These are phyloP conservation scores for Solanum chmielewskii DNA, from an alignment of 257 asterid genomes.

Conservation along the genomic window DNA sequence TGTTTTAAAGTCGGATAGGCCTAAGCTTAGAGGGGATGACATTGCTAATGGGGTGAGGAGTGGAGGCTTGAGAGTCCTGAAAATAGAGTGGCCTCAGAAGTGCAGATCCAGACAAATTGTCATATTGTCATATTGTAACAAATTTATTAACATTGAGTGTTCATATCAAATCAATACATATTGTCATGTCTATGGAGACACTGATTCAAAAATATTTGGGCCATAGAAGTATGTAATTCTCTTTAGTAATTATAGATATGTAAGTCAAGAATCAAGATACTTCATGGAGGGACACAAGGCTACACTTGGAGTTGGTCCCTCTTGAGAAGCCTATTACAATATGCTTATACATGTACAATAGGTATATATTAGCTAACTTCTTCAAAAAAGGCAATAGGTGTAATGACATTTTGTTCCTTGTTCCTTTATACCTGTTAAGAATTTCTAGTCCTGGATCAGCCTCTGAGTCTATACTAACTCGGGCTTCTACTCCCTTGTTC, in stretches of 20 bases:
- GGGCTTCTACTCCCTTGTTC: conserved; percentile 1
- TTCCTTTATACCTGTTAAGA: neutral
- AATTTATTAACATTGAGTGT: no score
- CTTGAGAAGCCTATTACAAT: neutral
- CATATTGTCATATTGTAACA: no score
- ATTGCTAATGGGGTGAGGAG: no score
- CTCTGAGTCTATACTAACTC: neutral
- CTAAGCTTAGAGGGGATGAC: no score
- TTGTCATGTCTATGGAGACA: neutral
- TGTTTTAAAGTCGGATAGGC: no score
- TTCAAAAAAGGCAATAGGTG: neutral
- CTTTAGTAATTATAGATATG: neutral
- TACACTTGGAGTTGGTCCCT: no score
- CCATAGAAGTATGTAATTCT: neutral
- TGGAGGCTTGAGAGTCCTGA: neutral
- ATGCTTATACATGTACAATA: neutral
- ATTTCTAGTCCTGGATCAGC: neutral
- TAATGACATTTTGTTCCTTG: neutral
- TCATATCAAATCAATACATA: no score
- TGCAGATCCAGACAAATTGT: no score
- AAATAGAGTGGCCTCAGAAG: neutral
- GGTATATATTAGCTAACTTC: neutral
- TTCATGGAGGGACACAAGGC: neutral
- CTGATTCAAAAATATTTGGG: neutral
- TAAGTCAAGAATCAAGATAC: neutral